Base-by-base conservation (phyloP, 164 flowering plant genomes). In the Stephania cephalantha region DNA sequence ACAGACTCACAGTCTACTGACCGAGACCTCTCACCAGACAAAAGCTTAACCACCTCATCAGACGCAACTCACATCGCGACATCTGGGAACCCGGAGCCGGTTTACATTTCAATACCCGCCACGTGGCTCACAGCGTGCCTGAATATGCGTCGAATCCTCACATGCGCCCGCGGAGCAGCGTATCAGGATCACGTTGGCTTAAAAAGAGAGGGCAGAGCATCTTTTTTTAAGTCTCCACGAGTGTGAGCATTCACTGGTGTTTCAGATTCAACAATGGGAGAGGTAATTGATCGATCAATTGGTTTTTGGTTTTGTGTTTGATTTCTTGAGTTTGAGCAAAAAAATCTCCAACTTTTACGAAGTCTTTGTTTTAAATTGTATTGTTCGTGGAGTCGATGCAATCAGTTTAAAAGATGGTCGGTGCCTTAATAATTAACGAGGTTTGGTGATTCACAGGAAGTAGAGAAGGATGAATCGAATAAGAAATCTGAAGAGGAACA, bases 381-480 rank as follows among this genome's bases (percentile, higher is more conserved):
- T 25, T 58, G 13, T 58, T 58, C 22, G 18, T 58, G 3, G 55
- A 13, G 15, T 55, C 53, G 6, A 48, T 48, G 0, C 0, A 12
- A 48, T 9, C 53, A 2, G 12, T 10, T 50, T 50, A 50, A 4
- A 15, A 15, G 20, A 58, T 58, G 0, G 18, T 58, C 18, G 3
- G 13, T 58, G 18, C 20, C 6, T 58, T 25, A 7, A 71, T 71
- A 22, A 10, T 52, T 50, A 22, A 22, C 29, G 10, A 15, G 11
- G 63, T 71, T 52, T 50, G 63, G 3, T 48, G 25, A 22, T 55
- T 63, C 48, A 3, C 58, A 76, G 78, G 85, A 76, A 66, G 72
- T 78, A 35, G 86, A 82, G 73, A 80, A 81, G 70, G 66, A 73
- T 18, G 82, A 77, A 53, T 83, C 71, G 67, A 72, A 80, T 69